phyloP scores from a whole-genome alignment of 1,284 basidiomycete species.

The Heterobasidion annosum region DNA sequence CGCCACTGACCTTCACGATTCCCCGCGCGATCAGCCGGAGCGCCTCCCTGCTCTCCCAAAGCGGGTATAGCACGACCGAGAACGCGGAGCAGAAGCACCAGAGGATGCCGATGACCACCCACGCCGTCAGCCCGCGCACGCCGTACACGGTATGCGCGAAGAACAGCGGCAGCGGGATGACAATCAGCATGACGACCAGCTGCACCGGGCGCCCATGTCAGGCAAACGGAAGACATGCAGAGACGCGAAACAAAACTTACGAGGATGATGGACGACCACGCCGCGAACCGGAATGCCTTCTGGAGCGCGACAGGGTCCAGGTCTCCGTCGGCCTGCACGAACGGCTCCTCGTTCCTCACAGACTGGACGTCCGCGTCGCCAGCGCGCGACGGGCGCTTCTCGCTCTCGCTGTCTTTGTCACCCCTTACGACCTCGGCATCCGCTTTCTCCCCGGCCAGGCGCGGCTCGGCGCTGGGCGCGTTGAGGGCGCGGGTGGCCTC shows the following conservation, averaged over 20 bases:
- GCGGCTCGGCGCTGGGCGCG: conserved; percentile 17
- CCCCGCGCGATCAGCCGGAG: conserved; percentile 51
- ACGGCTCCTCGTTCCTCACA: conserved; percentile 21
- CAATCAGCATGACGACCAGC: conserved; percentile 57
- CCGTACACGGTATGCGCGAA: conserved; percentile 70
- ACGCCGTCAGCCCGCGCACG: conserved; percentile 59
- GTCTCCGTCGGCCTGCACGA: conserved; percentile 38
- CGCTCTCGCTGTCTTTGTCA: conserved; percentile 21
- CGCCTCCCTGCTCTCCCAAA: conserved; percentile 74
- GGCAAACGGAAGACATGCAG: no score
- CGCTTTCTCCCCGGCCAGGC: neutral
- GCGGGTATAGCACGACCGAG: conserved; percentile 75
- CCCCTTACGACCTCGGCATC: conserved; percentile 1
- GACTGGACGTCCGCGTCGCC: conserved; percentile 16
- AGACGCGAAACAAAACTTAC: conserved; percentile 28
- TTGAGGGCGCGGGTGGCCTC: conserved; percentile 73
- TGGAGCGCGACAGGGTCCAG: conserved; percentile 54
- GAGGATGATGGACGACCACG: conserved; percentile 58
- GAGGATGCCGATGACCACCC: conserved; percentile 73
- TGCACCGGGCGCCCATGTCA: conserved; percentile 15
- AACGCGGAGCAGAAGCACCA: conserved; percentile 77
- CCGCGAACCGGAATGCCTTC: conserved; percentile 73
- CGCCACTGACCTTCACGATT: conserved; percentile 43
- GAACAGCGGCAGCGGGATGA: conserved; percentile 81
- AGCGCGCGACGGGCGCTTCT: conserved; percentile 21